Conservation (phyloP, 345 rosid species). For the Acer campestre region DNA sequence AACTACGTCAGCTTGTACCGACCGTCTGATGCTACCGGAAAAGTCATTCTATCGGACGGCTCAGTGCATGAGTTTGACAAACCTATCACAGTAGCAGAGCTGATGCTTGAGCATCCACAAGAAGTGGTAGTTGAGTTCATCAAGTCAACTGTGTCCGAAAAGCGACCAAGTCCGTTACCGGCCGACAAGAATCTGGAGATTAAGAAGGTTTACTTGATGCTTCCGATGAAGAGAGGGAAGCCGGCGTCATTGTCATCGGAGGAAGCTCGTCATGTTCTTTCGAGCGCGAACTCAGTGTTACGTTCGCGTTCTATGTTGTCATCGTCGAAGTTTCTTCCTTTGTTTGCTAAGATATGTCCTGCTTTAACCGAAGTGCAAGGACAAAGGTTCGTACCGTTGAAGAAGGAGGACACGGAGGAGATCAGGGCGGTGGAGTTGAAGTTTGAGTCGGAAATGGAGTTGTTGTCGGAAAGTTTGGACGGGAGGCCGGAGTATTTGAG, state of each 20-base stretch:
- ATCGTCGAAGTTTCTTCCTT: constrained; percentile 48
- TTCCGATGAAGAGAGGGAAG: constrained; percentile 58
- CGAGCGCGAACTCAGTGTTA: constrained; percentile 49
- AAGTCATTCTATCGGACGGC: constrained; percentile 68
- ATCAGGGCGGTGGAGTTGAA: constrained; percentile 17
- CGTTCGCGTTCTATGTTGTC: constrained; percentile 36
- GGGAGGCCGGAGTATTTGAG: constrained; percentile 57
- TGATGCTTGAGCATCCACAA: constrained; percentile 75
- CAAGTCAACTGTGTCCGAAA: constrained; percentile 33
- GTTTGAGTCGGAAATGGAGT: constrained; percentile 14
- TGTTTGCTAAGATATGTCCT: constrained; percentile 46
- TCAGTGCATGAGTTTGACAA: constrained; percentile 47
- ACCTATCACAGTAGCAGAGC: constrained; percentile 69
- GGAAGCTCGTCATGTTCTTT: constrained; percentile 50
- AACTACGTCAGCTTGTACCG: constrained; percentile 34
- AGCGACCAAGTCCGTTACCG: constrained; percentile 59
- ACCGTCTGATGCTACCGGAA: constrained; percentile 36
- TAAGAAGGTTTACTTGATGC: constrained; percentile 58
- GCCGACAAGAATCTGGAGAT: constrained; percentile 69
- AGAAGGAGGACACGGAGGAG: constrained; percentile 22
- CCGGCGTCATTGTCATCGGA: constrained; percentile 42
- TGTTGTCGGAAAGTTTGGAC: constrained; percentile 33
- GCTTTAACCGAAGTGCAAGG: constrained; percentile 18
- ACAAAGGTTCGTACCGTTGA: neutral
- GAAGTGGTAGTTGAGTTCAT: constrained; percentile 80